A percentile compares a stretch with the other conserved stretches of the same genome.
phyloP scores from a whole-genome alignment of 805 yeast species.

The Wickerhamiella kazuoi region DNA sequence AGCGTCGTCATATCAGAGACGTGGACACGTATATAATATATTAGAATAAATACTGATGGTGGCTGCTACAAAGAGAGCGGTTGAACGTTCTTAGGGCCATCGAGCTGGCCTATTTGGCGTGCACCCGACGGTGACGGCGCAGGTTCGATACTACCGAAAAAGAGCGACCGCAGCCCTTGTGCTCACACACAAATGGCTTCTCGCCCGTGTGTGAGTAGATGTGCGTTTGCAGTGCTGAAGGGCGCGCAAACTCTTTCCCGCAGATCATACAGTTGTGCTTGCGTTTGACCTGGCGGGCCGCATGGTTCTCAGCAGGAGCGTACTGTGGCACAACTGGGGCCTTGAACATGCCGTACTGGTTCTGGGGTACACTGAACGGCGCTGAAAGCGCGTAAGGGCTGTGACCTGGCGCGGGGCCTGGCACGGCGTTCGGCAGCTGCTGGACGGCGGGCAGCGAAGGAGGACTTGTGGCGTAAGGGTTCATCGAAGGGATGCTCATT shows the following conservation, averaged over 20 bases:
- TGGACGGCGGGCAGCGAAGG: not conserved
- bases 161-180: slow-evolving; percentile 48
- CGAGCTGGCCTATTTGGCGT: slow-evolving; percentile 20
- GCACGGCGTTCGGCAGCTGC: not conserved
- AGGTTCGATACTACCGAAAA: slow-evolving; percentile 71
- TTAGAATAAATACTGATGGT: too few relatives aligned
- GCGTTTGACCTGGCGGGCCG: slow-evolving; percentile 1
- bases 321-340: not conserved
- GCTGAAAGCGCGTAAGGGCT: not conserved
- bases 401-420: not conserved
- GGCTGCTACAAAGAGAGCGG: too few relatives aligned
- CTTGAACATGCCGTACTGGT: too few relatives aligned
- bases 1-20: too few relatives aligned
- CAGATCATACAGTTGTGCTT: slow-evolving; percentile 33
- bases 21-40: too few relatives aligned
- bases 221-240: slow-evolving; percentile 69
- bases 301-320: not conserved
- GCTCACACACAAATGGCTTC: slow-evolving; percentile 50
- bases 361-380: too few relatives aligned
- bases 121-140: slow-evolving; percentile 66
- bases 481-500: not conserved
- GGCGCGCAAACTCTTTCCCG: slow-evolving; percentile 65
- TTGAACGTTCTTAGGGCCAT: not conserved
- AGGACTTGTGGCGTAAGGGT: not conserved
- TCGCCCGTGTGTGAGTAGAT: slow-evolving; percentile 69